Evolutionary conservation across 352 stramenopile genomes (phyloP).

Genomic region (Chrysophaeum taylorii): DNA sequence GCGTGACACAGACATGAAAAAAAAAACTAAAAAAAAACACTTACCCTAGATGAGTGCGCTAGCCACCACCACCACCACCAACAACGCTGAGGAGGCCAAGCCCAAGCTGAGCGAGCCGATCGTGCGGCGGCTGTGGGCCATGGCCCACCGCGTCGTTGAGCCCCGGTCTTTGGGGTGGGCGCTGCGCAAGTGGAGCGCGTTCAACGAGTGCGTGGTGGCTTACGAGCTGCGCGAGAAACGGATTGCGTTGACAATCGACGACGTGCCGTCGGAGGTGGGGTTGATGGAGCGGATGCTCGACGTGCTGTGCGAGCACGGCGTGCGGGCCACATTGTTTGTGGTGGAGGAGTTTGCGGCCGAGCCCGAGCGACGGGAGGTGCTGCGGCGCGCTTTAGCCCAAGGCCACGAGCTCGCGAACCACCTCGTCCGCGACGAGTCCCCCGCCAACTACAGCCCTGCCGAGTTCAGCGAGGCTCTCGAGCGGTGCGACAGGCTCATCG

Average conservation of each 20-base stretch:
- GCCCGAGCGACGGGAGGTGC: neutral
- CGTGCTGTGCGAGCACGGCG: neutral
- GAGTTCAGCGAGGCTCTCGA: neutral
- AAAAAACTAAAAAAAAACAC: too few relatives aligned
- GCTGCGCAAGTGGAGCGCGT: neutral
- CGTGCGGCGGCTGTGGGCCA: neutral
- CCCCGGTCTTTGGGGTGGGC: neutral
- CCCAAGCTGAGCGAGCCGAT: neutral
- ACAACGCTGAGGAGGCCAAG: too few relatives aligned
- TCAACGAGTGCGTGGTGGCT: neutral
- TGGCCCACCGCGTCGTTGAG: neutral
- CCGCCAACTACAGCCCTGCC: neutral
- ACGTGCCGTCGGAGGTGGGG: slow-evolving; percentile 3
- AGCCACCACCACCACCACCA: too few relatives aligned
- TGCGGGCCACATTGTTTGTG: neutral
- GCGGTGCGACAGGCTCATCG: neutral
- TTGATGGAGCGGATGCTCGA: slow-evolving; percentile 3
- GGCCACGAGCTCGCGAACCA: slow-evolving; percentile 15
- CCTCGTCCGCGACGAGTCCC: neutral
- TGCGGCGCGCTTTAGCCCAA: neutral
- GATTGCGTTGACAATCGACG: slow-evolving; percentile 5
- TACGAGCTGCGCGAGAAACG: neutral
- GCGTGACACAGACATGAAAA: too few relatives aligned
- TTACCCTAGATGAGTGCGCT: too few relatives aligned
- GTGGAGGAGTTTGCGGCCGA: neutral